Evolutionary conservation across 345 rosid genomes (phyloP), one percentile per base, ranked within the genome.

Genomic region (Pugionium cornutum): DNA sequence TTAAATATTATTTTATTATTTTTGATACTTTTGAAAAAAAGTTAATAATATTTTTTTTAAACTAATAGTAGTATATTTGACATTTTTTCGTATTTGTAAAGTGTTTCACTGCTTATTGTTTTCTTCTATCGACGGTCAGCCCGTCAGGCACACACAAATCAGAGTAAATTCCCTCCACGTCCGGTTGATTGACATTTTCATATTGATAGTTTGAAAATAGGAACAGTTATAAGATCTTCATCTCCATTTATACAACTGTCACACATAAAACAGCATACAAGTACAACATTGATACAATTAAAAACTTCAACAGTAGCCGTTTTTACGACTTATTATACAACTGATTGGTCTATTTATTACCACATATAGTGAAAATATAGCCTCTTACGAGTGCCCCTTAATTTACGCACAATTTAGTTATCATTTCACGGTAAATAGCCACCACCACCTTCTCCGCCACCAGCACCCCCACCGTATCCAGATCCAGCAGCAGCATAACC

Each of bases 391-490:
- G 4, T 49, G 66, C 26, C 58, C 32, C 10, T 54, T n/a, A n/a
- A n/a, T n/a, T 39, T 43, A 41, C 6, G 32, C 42, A 54, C 64
- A 58, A 62, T n/a, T 7, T 11, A 48, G 6, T 55, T 35, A 50
- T 29, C 37, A 3, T 25, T 64, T 65, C 50, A 72, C 4, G 61
- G 76, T 72, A 0, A 9, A 65, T 72, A 72, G 9, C 63, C 73
- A 52, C 73, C 73, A 31, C 63, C 55, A 26, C 73, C 77, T 66
- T 67, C 77, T 58, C 77, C 77, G 3, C 72, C 10, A 52, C 72
- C 77, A 52, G 67, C 72, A 65, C 77, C 77, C 0, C 73, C 77
- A 37, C 73, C 72, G 49, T 67, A 32, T 7, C 77, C 73, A 9
- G 35, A 66, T 45, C 73, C 72, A 10, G 68, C 77, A 10, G 63